Conservation (phyloP, 805 yeast genomes). For the Candida sithepensis region DNA sequence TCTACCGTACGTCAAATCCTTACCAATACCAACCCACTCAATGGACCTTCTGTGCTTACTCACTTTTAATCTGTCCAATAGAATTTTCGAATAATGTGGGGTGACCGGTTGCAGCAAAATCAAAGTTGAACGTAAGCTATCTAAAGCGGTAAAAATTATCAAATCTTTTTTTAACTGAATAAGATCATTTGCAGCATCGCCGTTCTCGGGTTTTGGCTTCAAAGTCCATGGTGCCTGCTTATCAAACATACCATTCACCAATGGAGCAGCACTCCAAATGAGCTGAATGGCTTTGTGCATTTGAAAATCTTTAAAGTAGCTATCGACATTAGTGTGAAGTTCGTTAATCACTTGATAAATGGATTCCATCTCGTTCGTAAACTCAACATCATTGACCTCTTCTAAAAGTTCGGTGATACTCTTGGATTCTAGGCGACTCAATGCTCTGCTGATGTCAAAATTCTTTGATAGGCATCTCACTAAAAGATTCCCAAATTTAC, state of each 20-base stretch:
- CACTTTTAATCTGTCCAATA: constrained; percentile 67
- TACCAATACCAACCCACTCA: constrained; percentile 47
- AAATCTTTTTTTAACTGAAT: constrained; percentile 39
- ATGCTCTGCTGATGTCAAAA: constrained; percentile 54
- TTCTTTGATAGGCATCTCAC: constrained; percentile 70
- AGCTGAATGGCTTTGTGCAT: constrained; percentile 52
- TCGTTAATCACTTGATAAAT: constrained; percentile 33
- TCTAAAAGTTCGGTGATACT: constrained; percentile 26
- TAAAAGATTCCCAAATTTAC: constrained; percentile 78
- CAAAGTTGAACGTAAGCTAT: constrained; percentile 62
- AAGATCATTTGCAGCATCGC: not conserved
- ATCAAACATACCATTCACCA: constrained; percentile 68
- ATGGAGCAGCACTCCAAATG: constrained; percentile 57
- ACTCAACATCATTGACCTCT: constrained; percentile 9
- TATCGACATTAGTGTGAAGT: constrained; percentile 38
- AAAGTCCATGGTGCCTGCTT: constrained; percentile 72
- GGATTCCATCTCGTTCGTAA: constrained; percentile 15
- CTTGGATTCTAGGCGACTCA: constrained; percentile 21
- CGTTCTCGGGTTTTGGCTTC: constrained; percentile 26
- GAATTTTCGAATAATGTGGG: constrained; percentile 54
- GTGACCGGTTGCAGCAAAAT: constrained; percentile 70
- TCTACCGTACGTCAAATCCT: constrained; percentile 59
- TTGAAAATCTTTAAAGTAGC: constrained; percentile 43
- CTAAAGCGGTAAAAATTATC: constrained; percentile 64
- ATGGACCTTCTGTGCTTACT: constrained; percentile 35